phyloP scores from a whole-genome alignment of 306 rosid genomes.

The Casuarina cunninghamiana region DNA sequence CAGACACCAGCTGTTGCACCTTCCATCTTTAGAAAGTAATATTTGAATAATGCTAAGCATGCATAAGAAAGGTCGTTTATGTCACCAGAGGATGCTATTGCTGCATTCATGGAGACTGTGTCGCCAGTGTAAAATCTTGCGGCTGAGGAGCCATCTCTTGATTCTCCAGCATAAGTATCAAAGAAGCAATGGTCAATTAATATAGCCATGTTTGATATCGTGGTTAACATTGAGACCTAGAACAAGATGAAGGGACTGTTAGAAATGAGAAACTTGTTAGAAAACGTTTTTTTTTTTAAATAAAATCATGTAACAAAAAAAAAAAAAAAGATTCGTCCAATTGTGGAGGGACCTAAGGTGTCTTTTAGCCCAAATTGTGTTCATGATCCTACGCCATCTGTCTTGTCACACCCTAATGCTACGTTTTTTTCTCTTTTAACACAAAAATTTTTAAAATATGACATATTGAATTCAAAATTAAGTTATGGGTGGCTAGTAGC shows the following conservation, averaged over 20 bases:
- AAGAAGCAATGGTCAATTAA: conserved; percentile 62
- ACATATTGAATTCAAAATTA: no score
- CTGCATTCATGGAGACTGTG: conserved; percentile 50
- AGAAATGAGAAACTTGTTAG: not conserved
- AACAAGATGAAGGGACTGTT: not conserved
- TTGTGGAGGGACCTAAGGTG: no score
- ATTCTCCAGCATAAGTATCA: conserved; percentile 71
- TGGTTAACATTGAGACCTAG: conserved; percentile 60
- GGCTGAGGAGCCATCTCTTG: conserved; percentile 55
- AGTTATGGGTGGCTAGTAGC: no score
- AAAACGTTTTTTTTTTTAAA: not conserved
- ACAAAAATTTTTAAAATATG: no score
- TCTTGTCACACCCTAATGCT: no score
- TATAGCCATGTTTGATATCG: conserved; percentile 54
- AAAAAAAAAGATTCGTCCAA: no score
- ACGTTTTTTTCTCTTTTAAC: no score
- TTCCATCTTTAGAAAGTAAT: conserved; percentile 49
- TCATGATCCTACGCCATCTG: no score
- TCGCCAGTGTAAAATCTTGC: conserved; percentile 59
- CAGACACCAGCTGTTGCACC: conserved; percentile 66
- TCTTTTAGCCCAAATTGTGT: no score
- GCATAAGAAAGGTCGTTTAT: conserved; percentile 57
- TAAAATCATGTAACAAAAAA: not conserved
- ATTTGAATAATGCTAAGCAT: conserved; percentile 51
- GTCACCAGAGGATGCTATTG: conserved; percentile 28